Base-by-base conservation (phyloP, 2,329 filamentous ascomycete genomes). In the Verticillium longisporum region DNA sequence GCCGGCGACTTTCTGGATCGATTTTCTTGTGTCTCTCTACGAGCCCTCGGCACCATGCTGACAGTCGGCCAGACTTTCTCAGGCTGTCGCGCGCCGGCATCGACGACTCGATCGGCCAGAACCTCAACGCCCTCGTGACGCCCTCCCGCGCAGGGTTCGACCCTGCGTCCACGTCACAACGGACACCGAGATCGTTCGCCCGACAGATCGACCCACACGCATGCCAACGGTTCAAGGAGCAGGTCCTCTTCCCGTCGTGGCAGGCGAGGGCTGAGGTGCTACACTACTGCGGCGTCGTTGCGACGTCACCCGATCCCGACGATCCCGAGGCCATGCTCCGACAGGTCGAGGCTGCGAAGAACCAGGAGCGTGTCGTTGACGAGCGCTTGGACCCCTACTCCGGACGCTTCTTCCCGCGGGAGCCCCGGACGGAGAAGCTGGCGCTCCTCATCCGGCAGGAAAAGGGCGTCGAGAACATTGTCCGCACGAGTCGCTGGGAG, bases 341-440 rank as follows among this genome's bases (percentile, higher is more conserved):
- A 60, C 83, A 92, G 68, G 80, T 86, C 0, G 90, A 96, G 74
- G 85, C 86, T 59, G 83, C 87, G 61, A 85, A 80, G 67, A 86
- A 90, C 64, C 81, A 88, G 56, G 88, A 94, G 69, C 80, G 87
- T 59, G 81, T 94, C 0, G 87, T 98, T 4, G 86, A 98, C 72
- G 95, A 98, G 76, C 81, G 95, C 61, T 73, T 97, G 62, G 95
- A 99, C 77, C 95, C 95, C 1, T 99, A 99, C 72, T 93, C 90
- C 10, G 89, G 81, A 6, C 81, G 94, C 31, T 96, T 91, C 72
- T 94, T 94, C 67, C 87, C 90, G 0, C 78, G 80, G 58, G 92
- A 98, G 75, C 82, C 90, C 14, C 82, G 92, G 65, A 95, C 92
- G 0, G 90, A 97, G 75, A 84, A 83, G 57, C 73, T 99, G 63